These are phyloP conservation scores for Botryosphaeria agaves DNA, from an alignment of 2,329 filamentous ascomycete species.

Conservation along the genomic window DNA sequence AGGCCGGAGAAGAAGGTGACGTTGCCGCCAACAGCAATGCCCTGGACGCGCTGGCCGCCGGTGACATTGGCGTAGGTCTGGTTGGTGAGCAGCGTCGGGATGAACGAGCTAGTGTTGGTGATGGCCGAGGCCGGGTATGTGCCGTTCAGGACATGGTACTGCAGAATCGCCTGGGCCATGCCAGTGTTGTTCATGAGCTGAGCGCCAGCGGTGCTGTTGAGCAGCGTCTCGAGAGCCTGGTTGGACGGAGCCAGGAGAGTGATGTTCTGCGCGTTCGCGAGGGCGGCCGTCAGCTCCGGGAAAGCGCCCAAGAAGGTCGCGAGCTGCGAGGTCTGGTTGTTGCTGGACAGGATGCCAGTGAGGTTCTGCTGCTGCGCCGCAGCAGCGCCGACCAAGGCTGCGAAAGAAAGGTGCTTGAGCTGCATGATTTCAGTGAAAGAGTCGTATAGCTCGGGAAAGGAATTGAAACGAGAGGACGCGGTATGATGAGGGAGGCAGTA, in stretches of 20 bases:
- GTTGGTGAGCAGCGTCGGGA: conserved; percentile 32
- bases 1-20: conserved; percentile 36
- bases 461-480: too few species aligned
- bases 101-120: conserved; percentile 24
- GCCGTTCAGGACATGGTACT: conserved; percentile 42
- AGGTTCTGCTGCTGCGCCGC: conserved; percentile 16
- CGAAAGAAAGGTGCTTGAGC: conserved; percentile 18
- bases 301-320: conserved; percentile 17
- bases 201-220: conserved; percentile 17
- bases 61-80: conserved; percentile 38
- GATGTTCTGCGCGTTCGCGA: conserved; percentile 29
- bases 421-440: too few species aligned
- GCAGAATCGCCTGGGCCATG: conserved; percentile 28
- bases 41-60: conserved; percentile 39
- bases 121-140: conserved; percentile 22
- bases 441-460: too few species aligned
- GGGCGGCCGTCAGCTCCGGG: conserved; percentile 17
- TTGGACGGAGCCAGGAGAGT: conserved; percentile 43
- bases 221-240: conserved; percentile 24
- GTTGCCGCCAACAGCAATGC: conserved; percentile 20
- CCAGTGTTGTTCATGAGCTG: conserved; percentile 13
- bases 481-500: too few species aligned
- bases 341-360: conserved; percentile 13
- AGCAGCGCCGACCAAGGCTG: conserved; percentile 17
- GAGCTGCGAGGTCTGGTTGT: conserved; percentile 15